Percentiles rank a stretch among this genome's conserved stretches.
Conservation (phyloP, 768 basidiomycete species). For the Tephrocybe sp. region DNA sequence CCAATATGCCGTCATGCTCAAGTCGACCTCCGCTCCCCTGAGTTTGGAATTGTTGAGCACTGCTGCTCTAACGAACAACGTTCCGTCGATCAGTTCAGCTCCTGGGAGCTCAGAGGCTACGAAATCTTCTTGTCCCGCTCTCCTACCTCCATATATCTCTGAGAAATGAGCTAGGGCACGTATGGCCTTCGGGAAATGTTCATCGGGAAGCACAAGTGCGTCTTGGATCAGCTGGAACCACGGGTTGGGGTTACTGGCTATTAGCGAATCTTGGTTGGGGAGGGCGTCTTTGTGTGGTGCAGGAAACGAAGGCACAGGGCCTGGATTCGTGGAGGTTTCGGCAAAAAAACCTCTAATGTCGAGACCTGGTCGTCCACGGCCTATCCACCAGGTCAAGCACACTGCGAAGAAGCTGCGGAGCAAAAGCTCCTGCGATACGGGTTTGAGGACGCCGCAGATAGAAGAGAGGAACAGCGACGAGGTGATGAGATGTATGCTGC, state of each 20-base stretch:
- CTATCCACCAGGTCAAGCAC: conserved; percentile 35
- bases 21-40: conserved; percentile 24
- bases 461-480: conserved; percentile 55
- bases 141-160: conserved; percentile 30
- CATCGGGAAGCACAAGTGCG: conserved; percentile 56
- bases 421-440: conserved; percentile 40
- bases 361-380: conserved; percentile 24
- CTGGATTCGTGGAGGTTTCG: conserved; percentile 20
- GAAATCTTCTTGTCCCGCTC: conserved; percentile 18
- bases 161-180: conserved; percentile 37
- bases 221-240: conserved; percentile 60
- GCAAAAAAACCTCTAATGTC: conserved; percentile 50
- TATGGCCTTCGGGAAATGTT: conserved; percentile 41
- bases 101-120: conserved; percentile 38
- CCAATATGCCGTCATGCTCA: conserved; percentile 19
- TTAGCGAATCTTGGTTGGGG: conserved; percentile 30
- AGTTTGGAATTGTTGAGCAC: conserved; percentile 44
- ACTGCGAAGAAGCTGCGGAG: conserved; percentile 53
- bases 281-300: conserved; percentile 22
- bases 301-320: conserved; percentile 20
- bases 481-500: conserved; percentile 56
- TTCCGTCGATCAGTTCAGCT: conserved; percentile 51
- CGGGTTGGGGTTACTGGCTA: conserved; percentile 45
- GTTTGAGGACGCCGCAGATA: conserved; percentile 30
- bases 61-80: conserved; percentile 55